phyloP scores from a whole-genome alignment of 257 asterid genomes.

The Solanum infundibuliforme region DNA sequence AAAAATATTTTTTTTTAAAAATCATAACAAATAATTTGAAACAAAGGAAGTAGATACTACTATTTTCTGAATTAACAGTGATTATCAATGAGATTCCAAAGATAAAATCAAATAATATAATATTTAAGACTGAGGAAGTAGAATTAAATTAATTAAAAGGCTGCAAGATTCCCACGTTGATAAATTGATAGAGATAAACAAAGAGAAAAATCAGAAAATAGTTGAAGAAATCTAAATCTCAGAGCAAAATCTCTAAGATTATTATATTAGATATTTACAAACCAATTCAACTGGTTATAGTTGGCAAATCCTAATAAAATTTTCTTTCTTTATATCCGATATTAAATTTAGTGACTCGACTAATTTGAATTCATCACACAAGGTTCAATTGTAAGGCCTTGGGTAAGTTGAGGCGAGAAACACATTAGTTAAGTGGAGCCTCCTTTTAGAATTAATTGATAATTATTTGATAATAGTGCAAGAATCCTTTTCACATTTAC shows the following conservation, averaged over 20 bases:
- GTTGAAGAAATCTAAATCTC: neutral
- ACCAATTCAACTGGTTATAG: neutral
- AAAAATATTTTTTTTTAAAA: neutral
- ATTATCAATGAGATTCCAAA: neutral
- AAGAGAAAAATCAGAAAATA: neutral
- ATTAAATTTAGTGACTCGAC: neutral
- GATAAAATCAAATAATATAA: neutral
- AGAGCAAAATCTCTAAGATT: neutral
- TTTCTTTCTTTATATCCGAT: neutral
- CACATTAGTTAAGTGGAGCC: neutral
- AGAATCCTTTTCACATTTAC: neutral
- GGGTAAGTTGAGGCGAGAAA: neutral
- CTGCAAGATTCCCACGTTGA: neutral
- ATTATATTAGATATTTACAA: neutral
- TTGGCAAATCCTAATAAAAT: neutral
- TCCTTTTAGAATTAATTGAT: neutral
- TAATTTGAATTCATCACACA: neutral
- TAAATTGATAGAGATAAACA: neutral
- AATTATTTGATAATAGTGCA: neutral
- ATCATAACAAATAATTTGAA: neutral
- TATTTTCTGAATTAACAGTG: neutral
- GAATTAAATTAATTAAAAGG: neutral
- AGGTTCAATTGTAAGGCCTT: accelerated
- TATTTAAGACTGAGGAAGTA: neutral
- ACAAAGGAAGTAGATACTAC: neutral